These are phyloP conservation scores for Mycena vitilis DNA, from an alignment of 768 basidiomycete genomes.

Conservation along the genomic window DNA sequence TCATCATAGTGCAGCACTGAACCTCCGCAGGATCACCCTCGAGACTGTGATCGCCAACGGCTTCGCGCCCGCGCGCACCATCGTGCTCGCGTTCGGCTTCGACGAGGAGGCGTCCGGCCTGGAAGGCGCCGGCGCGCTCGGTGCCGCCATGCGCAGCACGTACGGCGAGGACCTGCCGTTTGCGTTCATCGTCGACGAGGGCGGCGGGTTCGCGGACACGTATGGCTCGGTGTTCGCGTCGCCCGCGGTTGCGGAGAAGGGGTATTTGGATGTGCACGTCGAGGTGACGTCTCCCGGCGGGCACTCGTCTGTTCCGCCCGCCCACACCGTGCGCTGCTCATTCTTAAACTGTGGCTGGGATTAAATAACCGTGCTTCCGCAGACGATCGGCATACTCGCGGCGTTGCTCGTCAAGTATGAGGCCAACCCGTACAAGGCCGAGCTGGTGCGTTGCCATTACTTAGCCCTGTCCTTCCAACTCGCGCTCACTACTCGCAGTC, in stretches of 20 bases:
- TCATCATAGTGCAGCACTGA: not conserved
- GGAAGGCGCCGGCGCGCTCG: slow-evolving; percentile 68
- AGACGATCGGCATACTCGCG: slow-evolving; percentile 88
- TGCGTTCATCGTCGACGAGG: slow-evolving; percentile 90
- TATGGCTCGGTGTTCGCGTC: slow-evolving; percentile 68
- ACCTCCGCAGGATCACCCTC: slow-evolving; percentile 56
- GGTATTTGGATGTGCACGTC: slow-evolving; percentile 71
- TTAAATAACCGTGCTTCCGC: not conserved
- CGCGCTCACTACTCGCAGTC: slow-evolving; percentile 47
- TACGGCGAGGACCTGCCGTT: slow-evolving; percentile 78
- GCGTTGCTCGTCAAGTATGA: slow-evolving; percentile 77
- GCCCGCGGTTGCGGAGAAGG: slow-evolving; percentile 81
- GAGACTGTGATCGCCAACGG: slow-evolving; percentile 73
- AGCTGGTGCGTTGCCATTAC: slow-evolving; percentile 52
- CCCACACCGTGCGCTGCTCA: slow-evolving; percentile 70
- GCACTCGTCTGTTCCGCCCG: slow-evolving; percentile 87
- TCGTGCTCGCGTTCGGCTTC: slow-evolving; percentile 77
- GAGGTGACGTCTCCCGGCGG: slow-evolving; percentile 80
- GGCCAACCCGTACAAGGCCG: slow-evolving; percentile 64
- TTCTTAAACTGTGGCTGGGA: not conserved
- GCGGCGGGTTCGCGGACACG: slow-evolving; percentile 65
- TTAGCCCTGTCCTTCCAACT: not conserved
- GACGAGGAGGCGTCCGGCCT: slow-evolving; percentile 77
- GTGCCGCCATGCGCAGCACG: slow-evolving; percentile 58
- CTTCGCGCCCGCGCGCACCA: slow-evolving; percentile 72